Base-by-base conservation (phyloP, 495 filamentous ascomycete species). In the Hyaloscypha hepaticicola region DNA sequence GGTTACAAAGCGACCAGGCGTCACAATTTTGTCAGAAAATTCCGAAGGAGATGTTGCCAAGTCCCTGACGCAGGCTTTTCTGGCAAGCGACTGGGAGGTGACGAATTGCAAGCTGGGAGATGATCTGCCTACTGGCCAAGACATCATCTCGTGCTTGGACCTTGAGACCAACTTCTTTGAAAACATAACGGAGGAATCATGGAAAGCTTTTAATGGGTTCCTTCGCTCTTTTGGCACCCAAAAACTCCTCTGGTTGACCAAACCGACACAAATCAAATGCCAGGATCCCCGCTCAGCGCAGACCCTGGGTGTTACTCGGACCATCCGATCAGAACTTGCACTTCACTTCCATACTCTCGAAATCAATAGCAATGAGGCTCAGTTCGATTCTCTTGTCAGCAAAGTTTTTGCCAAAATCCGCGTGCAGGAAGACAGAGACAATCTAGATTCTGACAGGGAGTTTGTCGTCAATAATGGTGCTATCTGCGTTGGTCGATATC, bases 241-340 rank as follows among this genome's bases (percentile, higher is more conserved):
- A 1, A 49, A n/a, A 16, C 34, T 70, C 16, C 27, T 84, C 0
- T 84, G 82, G 83, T 19, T 83, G 9, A 83, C 80, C 2, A 56
- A 55, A 0, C 41, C 70, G 0, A 53, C 66, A 12, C 79, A 83
- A 56, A 65, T 73, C 1, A 24, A 57, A 0, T 80, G 77, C 48
- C 19, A 53, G 0, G 74, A 83, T 38, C 81, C 83, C 0, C 29
- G 71, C 2, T 79, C 72, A 63, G 70, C 59, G 0, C 64, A 75
- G 19, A 66, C 77, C 0, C 38, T 80, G 8, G 82, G 82, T 0
- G 2, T 80, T 0, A 73, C 76, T 2, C 70, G 82, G 11, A 77
- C 77, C 7, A 51, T 80, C 0, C 76, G 81, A 3, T 59, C 66
- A 0, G 82, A 84, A 66, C 25, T 77, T 7, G 16, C 64, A 1